Percentiles rank a stretch among this genome's conserved stretches.
These are phyloP conservation scores for Pulicaria dysenterica DNA, from an alignment of 129 eudicot genomes.

Conservation along the genomic window DNA sequence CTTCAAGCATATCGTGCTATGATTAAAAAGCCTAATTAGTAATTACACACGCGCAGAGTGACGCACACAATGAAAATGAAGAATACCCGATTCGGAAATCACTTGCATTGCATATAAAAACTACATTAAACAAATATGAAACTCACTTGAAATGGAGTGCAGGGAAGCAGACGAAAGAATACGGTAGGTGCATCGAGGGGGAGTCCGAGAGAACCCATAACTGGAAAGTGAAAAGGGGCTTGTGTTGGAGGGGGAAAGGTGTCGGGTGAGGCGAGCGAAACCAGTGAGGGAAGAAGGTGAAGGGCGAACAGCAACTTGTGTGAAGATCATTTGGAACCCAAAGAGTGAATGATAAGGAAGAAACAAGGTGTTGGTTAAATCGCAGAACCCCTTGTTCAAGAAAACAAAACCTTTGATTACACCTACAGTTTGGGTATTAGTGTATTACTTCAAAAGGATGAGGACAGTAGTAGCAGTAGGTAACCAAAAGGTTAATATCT, in stretches of 20 bases:
- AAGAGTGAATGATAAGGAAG: neutral
- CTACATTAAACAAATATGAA: neutral
- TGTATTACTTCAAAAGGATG: too few relatives aligned
- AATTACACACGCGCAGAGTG: neutral
- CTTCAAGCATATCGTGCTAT: neutral
- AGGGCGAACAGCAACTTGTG: constrained; percentile 48
- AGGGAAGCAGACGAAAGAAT: constrained; percentile 43
- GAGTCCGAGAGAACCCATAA: constrained; percentile 29
- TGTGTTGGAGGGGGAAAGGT: constrained; percentile 22
- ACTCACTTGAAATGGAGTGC: constrained; percentile 47
- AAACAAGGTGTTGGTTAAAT: neutral
- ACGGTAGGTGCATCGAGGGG: constrained; percentile 26
- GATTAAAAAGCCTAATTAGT: neutral
- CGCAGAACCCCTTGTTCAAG: constrained; percentile 21
- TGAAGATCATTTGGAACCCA: constrained; percentile 49
- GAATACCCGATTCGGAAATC: neutral
- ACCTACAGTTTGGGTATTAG: neutral
- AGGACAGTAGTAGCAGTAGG: too few relatives aligned
- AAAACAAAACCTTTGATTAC: neutral
- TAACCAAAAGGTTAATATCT: constrained; percentile 25
- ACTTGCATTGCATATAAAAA: neutral
- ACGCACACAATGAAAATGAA: neutral
- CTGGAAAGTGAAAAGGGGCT: constrained; percentile 33
- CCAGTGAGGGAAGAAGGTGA: constrained; percentile 36
- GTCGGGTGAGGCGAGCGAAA: constrained; percentile 46